These are phyloP conservation scores for Clarireedia monteithiana DNA, from an alignment of 2,329 filamentous ascomycete genomes.

Conservation along the genomic window DNA sequence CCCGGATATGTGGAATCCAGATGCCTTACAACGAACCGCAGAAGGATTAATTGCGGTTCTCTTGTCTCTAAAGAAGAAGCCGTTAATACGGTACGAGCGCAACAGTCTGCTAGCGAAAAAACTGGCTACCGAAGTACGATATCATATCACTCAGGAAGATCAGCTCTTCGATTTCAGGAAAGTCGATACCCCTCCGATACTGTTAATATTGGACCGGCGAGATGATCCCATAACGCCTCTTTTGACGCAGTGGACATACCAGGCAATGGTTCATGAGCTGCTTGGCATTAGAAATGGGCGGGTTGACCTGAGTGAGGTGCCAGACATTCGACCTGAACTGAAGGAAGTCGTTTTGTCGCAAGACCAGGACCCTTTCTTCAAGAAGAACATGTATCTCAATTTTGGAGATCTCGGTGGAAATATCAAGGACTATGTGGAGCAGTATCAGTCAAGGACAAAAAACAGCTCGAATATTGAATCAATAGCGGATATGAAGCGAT, in stretches of 20 bases:
- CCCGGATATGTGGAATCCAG: conserved; percentile 84
- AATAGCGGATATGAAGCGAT: conserved; percentile 97
- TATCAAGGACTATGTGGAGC: conserved; percentile 97
- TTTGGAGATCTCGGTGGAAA: conserved; percentile 93
- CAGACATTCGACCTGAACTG: conserved; percentile 76
- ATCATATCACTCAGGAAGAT: conserved; percentile 90
- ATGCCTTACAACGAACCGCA: conserved; percentile 76
- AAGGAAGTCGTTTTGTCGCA: conserved; percentile 93
- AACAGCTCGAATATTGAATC: conserved; percentile 94
- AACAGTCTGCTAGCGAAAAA: conserved; percentile 89
- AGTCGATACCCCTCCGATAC: conserved; percentile 87
- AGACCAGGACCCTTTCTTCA: conserved; percentile 98
- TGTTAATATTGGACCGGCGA: conserved; percentile 82
- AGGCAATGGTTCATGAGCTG: conserved; percentile 98
- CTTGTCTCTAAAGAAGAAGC: conserved; percentile 91
- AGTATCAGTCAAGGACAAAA: conserved; percentile 97
- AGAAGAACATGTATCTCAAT: conserved; percentile 97
- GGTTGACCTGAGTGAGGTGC: conserved; percentile 77
- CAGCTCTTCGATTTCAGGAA: conserved; percentile 94
- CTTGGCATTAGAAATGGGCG: conserved; percentile 92
- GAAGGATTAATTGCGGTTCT: conserved; percentile 82
- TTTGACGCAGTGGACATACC: conserved; percentile 97
- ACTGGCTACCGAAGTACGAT: conserved; percentile 83
- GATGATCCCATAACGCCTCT: conserved; percentile 93
- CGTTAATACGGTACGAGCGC: conserved; percentile 86